A percentile compares a stretch with the other conserved stretches of the same genome.
These are phyloP conservation scores for Nelumbo lutea DNA, from an alignment of 164 flowering plant genomes.

Conservation along the genomic window DNA sequence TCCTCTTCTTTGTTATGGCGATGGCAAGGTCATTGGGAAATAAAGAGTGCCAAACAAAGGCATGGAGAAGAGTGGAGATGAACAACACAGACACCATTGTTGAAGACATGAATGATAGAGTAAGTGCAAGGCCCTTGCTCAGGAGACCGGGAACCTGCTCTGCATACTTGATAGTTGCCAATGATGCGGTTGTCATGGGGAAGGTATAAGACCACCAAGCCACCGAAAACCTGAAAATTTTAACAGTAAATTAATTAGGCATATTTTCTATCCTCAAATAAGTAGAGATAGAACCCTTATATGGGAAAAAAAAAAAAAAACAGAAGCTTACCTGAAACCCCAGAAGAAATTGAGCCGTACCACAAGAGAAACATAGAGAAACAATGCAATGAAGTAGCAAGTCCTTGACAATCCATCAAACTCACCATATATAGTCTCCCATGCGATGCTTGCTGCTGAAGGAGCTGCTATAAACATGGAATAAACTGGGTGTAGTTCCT, in stretches of 20 bases:
- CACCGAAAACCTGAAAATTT: slow-evolving; percentile 70
- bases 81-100: slow-evolving; percentile 72
- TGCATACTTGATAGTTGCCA: slow-evolving; percentile 92
- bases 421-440: slow-evolving; percentile 73
- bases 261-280: background rate
- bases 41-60: slow-evolving; percentile 73
- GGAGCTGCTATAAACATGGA: slow-evolving; percentile 98
- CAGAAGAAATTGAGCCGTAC: slow-evolving; percentile 84
- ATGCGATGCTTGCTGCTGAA: slow-evolving; percentile 88
- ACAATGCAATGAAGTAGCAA: slow-evolving; percentile 87
- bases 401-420: slow-evolving; percentile 75
- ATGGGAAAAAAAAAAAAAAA: background rate
- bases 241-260: background rate
- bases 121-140: slow-evolving; percentile 63
- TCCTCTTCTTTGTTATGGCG: slow-evolving; percentile 68
- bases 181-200: slow-evolving; percentile 93
- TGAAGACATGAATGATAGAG: slow-evolving; percentile 78
- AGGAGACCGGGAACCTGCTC: slow-evolving; percentile 56
- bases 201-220: slow-evolving; percentile 99
- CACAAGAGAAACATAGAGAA: slow-evolving; percentile 68
- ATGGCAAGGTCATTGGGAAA: slow-evolving; percentile 95
- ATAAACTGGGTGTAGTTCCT: slow-evolving; percentile 94
- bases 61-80: slow-evolving; percentile 84
- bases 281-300: too few species aligned
- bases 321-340: slow-evolving; percentile 60